Base-by-base conservation (phyloP, 208 protist species). In the Trypanosomatidae sp. region DNA sequence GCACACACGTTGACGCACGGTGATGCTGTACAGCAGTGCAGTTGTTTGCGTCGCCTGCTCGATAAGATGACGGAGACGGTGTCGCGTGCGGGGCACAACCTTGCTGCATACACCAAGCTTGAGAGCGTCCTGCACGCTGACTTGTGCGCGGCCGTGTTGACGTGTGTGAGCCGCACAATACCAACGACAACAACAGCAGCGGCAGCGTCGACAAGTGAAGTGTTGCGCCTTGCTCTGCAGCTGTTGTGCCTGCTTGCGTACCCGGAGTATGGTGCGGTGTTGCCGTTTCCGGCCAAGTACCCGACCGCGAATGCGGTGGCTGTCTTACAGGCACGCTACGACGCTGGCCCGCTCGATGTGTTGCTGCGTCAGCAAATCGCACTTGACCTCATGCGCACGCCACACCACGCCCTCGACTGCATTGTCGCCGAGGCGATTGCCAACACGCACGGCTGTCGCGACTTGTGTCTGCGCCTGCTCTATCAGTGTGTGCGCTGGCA, bases 401-500 rank as follows among this genome's bases (percentile, higher is more conserved):
- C 84, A 5, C 63, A 76, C 30, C 54, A 54, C 5, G 65, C 71
- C 18, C 53, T 92, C 0, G 52, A 71, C 30, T 84, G 69, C 38
- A 55, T 92, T 5, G 43, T 87, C 2, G 33, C 43, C n/a, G 78
- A 84, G 55, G 59, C 83, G 15, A 73, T 58, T 38, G 68, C 64
- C 25, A 67, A 81, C 33, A 25, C 32, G 3, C 23, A 59, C 35
- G 33, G 43, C 45, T 47, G 62, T 13, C 48, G 67, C 3, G 74
- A 80, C 33, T 43, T 60, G 13, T 86, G 73, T 48, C 61, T 92
- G 24, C 84, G 82, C 44, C 75, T 92, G 44, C 48, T 92, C 30
- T 84, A 81, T 52, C 66, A 86, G 50, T 92, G 79, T 52, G 62
- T 77, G 21, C 67, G 68, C 10, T 92, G 78, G 77, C 76, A 85